Base-by-base conservation (phyloP, 768 basidiomycete genomes). In the Rickenella mellea region DNA sequence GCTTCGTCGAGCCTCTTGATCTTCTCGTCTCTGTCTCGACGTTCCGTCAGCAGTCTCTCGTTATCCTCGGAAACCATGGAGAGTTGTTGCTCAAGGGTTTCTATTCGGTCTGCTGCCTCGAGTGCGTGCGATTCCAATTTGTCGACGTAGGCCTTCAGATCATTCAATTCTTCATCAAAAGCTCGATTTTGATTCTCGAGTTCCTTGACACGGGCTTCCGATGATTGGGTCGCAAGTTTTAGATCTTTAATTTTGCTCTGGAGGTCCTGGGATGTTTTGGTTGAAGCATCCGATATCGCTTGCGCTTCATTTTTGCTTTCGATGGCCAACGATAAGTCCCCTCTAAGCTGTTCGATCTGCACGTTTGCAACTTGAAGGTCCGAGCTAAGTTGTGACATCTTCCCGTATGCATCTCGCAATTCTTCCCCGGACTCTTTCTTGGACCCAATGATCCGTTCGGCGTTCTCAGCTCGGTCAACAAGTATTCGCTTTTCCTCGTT, bases 371-470 rank as follows among this genome's bases (percentile, higher is more conserved):
- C 73, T 50, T 73, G 69, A 30, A 88, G 58, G 40, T 85, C 78
- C 11, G 66, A 65, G 53, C 73, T 71, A 32, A 80, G 61, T 39
- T 70, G 62, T 24, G 62, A 70, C 27, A 82, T 62, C 15, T 72
- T 70, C 42, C 78, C 69, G 46, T 85, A 82, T 15, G 80, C 81
- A 29, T 78, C 75, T 45, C 69, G 71, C 43, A 86, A 53, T 40
- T 80, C 80, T 0, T 73, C 73, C 2, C 83, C 85, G 1, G 86
- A 66, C 35, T 86, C 86, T 47, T 72, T 71, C 27, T 73, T 80
- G 41, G 64, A 73, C 55, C 77, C 80, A 39, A 87, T 61, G 10
- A 74, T 71, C 21, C 58, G 63, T 50, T 87, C 83, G 0, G 80
- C 81, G 51, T 80, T 80, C 47, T 68, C 67, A 0, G 76, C 77